These are phyloP conservation scores for Eimeria zaria DNA, from an alignment of 169 alveolate species.

Conservation along the genomic window DNA sequence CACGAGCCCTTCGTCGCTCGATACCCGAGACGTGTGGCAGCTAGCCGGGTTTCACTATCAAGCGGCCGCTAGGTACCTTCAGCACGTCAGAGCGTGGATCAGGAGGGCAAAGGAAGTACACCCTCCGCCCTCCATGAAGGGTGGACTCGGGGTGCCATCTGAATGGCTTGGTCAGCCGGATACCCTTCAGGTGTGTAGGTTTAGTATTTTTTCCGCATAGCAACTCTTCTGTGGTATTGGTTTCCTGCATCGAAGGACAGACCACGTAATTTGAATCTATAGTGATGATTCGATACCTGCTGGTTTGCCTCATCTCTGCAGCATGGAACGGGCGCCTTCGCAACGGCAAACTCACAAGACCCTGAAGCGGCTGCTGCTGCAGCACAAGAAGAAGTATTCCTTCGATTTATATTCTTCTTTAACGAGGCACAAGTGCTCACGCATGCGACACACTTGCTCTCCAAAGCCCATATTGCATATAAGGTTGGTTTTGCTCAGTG, in stretches of 20 bases:
- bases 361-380: slow-evolving; percentile 82
- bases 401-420: slow-evolving; percentile 69
- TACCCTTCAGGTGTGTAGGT: slow-evolving; percentile 78
- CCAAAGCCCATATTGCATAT: slow-evolving; percentile 73
- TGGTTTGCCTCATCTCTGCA: slow-evolving; percentile 1
- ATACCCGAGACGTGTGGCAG: slow-evolving; percentile 78
- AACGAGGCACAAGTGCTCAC: slow-evolving; percentile 81
- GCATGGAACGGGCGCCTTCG: slow-evolving; percentile 82
- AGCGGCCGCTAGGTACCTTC: slow-evolving; percentile 84
- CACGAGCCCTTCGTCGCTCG: slow-evolving; percentile 51
- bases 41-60: slow-evolving; percentile 81
- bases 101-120: slow-evolving; percentile 66
- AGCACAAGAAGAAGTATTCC: slow-evolving; percentile 77
- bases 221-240: neutral
- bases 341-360: slow-evolving; percentile 22
- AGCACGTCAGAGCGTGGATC: slow-evolving; percentile 79
- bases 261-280: neutral
- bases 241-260: no score
- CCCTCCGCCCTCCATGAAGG: slow-evolving; percentile 85
- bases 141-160: slow-evolving; percentile 78
- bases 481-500: slow-evolving; percentile 23
- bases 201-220: neutral
- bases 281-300: neutral
- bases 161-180: slow-evolving; percentile 83
- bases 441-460: slow-evolving; percentile 82